Conservation (phyloP, 192 early-diverging fungal species). For the Gryganskiella cystojenkinii region DNA sequence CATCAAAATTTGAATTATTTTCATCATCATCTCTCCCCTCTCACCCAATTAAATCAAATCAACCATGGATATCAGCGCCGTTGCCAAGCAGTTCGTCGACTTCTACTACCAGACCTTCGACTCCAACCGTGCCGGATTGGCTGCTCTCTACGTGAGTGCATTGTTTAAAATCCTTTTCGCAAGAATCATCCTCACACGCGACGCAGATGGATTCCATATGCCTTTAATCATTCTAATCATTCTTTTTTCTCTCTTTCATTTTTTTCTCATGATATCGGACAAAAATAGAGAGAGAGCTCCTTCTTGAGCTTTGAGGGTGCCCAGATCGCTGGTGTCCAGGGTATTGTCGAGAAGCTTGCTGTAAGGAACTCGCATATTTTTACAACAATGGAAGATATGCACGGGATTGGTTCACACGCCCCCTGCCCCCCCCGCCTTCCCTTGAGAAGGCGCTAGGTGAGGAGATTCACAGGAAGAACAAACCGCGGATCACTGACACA, state of each 20-base stretch:
- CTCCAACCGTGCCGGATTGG: slow-evolving; percentile 68
- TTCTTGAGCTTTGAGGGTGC: slow-evolving; percentile 91
- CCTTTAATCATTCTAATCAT: neutral
- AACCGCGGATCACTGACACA: no score
- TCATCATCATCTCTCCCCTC: no score
- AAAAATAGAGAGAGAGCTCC: slow-evolving; percentile 82
- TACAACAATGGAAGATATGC: neutral
- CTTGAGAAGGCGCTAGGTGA: no score
- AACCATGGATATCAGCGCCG: slow-evolving; percentile 9
- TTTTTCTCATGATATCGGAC: no score
- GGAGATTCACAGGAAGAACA: no score
- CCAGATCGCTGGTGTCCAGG: slow-evolving; percentile 65
- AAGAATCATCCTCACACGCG: no score
- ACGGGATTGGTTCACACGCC: neutral
- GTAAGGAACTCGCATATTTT: slow-evolving; percentile 55
- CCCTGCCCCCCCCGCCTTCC: no score
- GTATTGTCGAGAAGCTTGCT: slow-evolving; percentile 82
- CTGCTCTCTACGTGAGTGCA: slow-evolving; percentile 85
- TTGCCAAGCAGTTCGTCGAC: slow-evolving; percentile 80
- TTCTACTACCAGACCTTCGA: slow-evolving; percentile 95
- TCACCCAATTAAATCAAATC: neutral
- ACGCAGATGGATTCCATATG: neutral
- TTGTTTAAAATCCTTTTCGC: neutral
- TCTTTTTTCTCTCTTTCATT: slow-evolving; percentile 12
- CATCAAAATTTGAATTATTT: no score